Percentiles rank a stretch among this genome's conserved stretches.
Conservation (phyloP, 2,329 filamentous ascomycete species). For the Hymenoscyphus occultus region DNA sequence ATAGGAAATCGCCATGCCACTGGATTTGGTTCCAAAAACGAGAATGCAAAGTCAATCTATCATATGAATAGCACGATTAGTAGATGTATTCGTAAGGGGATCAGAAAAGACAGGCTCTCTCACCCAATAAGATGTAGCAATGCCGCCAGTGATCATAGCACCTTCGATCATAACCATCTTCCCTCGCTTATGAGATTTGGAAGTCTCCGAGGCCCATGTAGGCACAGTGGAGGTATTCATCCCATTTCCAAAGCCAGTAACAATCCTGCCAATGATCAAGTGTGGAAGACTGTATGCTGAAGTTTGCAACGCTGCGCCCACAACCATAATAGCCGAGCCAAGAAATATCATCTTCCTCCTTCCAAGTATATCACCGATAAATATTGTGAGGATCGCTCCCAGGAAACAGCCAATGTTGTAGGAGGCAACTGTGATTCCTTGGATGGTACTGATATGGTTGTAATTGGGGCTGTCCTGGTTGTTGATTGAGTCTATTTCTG, state of each 20-base stretch:
- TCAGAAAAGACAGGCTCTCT: background rate
- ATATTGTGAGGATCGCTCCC: slow-evolving; percentile 46
- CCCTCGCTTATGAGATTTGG: slow-evolving; percentile 55
- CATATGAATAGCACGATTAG: background rate
- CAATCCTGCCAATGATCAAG: slow-evolving; percentile 51
- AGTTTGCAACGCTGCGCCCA: slow-evolving; percentile 49
- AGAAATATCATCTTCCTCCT: slow-evolving; percentile 55
- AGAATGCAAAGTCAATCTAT: slow-evolving; percentile 49
- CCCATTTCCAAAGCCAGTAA: slow-evolving; percentile 51
- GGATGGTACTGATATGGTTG: slow-evolving; percentile 31
- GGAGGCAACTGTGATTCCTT: slow-evolving; percentile 51
- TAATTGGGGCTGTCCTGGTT: slow-evolving; percentile 23
- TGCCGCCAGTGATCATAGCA: slow-evolving; percentile 54
- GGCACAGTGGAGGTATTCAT: slow-evolving; percentile 50
- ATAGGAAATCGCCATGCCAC: slow-evolving; percentile 61
- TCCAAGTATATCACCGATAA: slow-evolving; percentile 55
- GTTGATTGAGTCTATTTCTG: slow-evolving; percentile 47
- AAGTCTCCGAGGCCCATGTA: slow-evolving; percentile 61
- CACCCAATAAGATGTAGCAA: slow-evolving; percentile 59
- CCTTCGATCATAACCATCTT: slow-evolving; percentile 61
- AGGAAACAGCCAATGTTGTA: slow-evolving; percentile 60
- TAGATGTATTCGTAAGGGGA: background rate
- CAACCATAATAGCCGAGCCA: slow-evolving; percentile 55
- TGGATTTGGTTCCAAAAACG: slow-evolving; percentile 46
- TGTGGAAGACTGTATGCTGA: slow-evolving; percentile 47